Evolutionary conservation across 2,329 filamentous ascomycete species (phyloP).

Genomic region (Epichloe scottii): DNA sequence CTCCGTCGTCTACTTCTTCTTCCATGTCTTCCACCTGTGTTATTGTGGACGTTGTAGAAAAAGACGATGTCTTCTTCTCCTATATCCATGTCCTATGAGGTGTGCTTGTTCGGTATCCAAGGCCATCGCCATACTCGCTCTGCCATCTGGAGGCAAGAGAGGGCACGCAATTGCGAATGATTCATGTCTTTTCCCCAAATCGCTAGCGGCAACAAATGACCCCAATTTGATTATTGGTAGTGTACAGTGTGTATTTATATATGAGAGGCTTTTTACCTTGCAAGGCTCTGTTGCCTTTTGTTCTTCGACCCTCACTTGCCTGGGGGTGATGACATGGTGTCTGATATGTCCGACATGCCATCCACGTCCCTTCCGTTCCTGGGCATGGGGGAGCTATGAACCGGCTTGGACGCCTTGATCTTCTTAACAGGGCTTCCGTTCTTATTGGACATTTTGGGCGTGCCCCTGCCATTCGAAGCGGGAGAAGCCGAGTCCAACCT

Average conservation of each 20-base stretch:
- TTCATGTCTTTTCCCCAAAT: not conserved
- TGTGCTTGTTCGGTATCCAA: slow-evolving; percentile 5
- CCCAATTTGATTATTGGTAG: not conserved
- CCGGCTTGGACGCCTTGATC: slow-evolving; percentile 33
- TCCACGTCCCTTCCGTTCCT: slow-evolving; percentile 38
- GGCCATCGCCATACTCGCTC: not conserved
- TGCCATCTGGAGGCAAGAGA: not conserved
- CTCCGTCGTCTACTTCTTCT: not conserved
- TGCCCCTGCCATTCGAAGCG: slow-evolving; percentile 8
- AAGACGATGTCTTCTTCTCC: not conserved
- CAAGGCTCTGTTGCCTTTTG: not conserved
- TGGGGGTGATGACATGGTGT: slow-evolving; percentile 42
- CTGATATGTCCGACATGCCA: slow-evolving; percentile 43
- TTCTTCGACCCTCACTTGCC: slow-evolving; percentile 6
- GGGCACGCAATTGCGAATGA: not conserved
- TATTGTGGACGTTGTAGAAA: not conserved
- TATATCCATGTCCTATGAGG: slow-evolving; percentile 1
- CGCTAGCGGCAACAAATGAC: not conserved
- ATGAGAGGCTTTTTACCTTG: not conserved
- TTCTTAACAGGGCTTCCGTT: slow-evolving; percentile 29
- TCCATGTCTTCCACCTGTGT: not conserved
- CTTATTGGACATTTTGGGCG: slow-evolving; percentile 23
- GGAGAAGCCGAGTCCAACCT: slow-evolving; percentile 20
- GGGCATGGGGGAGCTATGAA: slow-evolving; percentile 34
- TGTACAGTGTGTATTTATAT: not conserved